A percentile compares a stretch with the other conserved stretches of the same genome.
Conservation (phyloP, 495 filamentous ascomycete species). For the Saxophila tyrrhenica region DNA sequence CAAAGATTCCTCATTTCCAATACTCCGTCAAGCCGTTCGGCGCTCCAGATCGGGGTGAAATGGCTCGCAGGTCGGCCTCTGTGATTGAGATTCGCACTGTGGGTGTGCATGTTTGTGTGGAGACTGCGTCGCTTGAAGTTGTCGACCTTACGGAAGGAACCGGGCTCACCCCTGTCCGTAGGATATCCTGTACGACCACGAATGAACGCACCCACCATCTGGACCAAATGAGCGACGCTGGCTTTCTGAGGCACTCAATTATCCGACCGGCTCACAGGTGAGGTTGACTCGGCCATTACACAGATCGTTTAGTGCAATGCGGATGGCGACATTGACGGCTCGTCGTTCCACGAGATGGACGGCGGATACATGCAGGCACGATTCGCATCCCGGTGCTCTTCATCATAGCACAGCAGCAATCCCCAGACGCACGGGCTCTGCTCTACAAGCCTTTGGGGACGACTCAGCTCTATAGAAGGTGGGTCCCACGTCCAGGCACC, state of each 20-base stretch:
- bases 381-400: background rate
- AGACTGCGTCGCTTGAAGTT: background rate
- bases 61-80: background rate
- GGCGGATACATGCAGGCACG: background rate
- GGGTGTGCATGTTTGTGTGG: background rate
- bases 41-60: background rate
- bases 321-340: background rate
- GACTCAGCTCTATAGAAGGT: background rate
- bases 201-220: background rate
- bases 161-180: background rate
- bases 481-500: conserved; percentile 1
- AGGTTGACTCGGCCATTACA: background rate
- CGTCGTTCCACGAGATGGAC: background rate
- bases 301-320: background rate
- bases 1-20: background rate
- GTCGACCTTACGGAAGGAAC: background rate
- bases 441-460: background rate
- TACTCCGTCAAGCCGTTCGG: no score
- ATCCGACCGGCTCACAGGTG: background rate
- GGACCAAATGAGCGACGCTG: background rate
- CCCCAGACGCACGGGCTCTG: background rate
- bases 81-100: background rate
- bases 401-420: background rate
- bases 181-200: background rate
- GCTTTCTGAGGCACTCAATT: background rate